Evolutionary conservation across 768 basidiomycete species (phyloP), one percentile per base, ranked within the genome.

Genomic region (Boletus pseudo-olivaceus): DNA sequence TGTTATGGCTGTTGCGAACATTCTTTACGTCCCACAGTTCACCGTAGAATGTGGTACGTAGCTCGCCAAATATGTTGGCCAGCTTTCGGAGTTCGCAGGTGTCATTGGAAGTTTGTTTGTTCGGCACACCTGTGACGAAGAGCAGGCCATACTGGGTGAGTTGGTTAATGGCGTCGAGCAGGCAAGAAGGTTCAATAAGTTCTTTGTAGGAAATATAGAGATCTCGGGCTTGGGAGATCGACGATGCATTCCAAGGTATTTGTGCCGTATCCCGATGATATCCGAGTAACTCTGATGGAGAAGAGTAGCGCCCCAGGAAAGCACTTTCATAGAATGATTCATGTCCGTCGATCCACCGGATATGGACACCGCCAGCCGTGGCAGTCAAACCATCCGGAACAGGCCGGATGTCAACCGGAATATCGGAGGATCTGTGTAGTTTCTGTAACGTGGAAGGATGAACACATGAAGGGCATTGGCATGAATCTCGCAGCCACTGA

Each of bases 1-100:
- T 93, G 68, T 99, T 99, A 60, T 77, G 81, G 63, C 89, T 89
- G 51, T 90, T 77, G 39, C 70, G 73, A 38, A 84, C 62, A 56
- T 85, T 90, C 72, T 83, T 82, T 27, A 98, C 95, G 67, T 97
- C 84, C 93, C 93, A 98, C 1, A 87, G 66, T 42, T 79, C 75
- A 0, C 96, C 96, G 61, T 99, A 99, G 68, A 98, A 95, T 9
- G 94, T 98, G 42, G 79, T 75, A 27, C 93, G 76, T 27, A 98
- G 76, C 58, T 90, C 82, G 7, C 92, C 88, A 61, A 98, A 88
- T 23, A 64, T 67, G 27, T 76, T 73, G 2, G 83, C 90, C 3
- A 98, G 75, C n/a, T 54, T 72, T 4, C 82, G 76, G 30, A 93
- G 68, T 67, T 87, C 87, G 66, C 91, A 93, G 0, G 69, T 70